These are phyloP conservation scores for Bipolaris cookei DNA, from an alignment of 2,329 filamentous ascomycete species.

Conservation along the genomic window DNA sequence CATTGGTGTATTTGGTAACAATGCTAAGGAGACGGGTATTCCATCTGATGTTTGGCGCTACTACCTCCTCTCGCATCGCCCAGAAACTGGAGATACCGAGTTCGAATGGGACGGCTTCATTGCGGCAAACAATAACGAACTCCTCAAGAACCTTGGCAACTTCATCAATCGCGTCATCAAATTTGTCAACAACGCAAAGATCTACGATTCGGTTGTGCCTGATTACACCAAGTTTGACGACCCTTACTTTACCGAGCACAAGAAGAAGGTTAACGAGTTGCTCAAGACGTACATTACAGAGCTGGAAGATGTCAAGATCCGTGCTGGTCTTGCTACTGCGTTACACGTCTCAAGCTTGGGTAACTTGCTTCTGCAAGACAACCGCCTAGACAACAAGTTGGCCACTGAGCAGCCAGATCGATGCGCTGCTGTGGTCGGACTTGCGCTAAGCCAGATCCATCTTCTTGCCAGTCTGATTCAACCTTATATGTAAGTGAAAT, in stretches of 20 bases:
- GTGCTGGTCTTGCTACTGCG: conserved; percentile 68
- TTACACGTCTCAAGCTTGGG: conserved; percentile 69
- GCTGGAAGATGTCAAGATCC: conserved; percentile 74
- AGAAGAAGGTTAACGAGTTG: conserved; percentile 68
- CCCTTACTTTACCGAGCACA: conserved; percentile 51
- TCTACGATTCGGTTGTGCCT: conserved; percentile 71
- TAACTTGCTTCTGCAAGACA: conserved; percentile 65
- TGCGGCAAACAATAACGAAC: conserved; percentile 83
- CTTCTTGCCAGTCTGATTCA: conserved; percentile 79
- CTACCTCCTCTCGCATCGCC: conserved; percentile 83
- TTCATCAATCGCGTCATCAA: conserved; percentile 67
- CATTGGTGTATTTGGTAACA: conserved; percentile 90
- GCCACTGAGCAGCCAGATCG: conserved; percentile 65
- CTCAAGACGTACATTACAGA: conserved; percentile 71
- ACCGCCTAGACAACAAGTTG: conserved; percentile 65
- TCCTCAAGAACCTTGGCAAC: conserved; percentile 75
- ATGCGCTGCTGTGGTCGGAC: conserved; percentile 70
- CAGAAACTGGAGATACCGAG: conserved; percentile 84
- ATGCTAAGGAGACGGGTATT: conserved; percentile 84
- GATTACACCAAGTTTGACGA: conserved; percentile 65
- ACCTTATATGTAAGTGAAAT: conserved; percentile 70
- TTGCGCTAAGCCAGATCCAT: conserved; percentile 84
- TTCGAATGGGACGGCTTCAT: conserved; percentile 91
- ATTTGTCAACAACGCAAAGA: conserved; percentile 74
- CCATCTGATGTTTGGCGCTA: conserved; percentile 90